These are phyloP conservation scores for Microstegium vimineum DNA, from an alignment of 176 grass and related monocot species.

Conservation along the genomic window DNA sequence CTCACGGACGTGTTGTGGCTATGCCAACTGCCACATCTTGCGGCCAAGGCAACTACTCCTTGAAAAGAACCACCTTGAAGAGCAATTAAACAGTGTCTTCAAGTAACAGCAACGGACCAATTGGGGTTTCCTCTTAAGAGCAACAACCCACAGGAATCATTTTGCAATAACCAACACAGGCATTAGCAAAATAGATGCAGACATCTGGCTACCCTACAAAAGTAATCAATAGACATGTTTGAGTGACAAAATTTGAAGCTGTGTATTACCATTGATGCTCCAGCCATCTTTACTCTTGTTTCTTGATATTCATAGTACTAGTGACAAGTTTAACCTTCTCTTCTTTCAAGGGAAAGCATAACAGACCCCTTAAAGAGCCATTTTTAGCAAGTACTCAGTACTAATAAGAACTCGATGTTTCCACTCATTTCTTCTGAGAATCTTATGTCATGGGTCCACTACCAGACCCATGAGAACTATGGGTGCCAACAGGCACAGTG, in stretches of 20 bases:
- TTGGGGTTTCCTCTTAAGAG: neutral
- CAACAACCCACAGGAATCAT: slow-evolving; percentile 8
- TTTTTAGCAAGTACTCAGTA: neutral
- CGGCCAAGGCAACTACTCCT: neutral
- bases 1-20: neutral
- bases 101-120: slow-evolving; percentile 2
- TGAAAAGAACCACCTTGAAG: slow-evolving; percentile 30
- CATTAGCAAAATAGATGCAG: neutral
- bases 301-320: slow-evolving; percentile 9
- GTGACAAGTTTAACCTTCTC: neutral
- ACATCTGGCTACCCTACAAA: slow-evolving; percentile 17
- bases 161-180: neutral
- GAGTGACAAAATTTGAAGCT: neutral
- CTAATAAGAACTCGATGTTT: slow-evolving; percentile 18
- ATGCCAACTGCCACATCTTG: neutral
- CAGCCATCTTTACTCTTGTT: slow-evolving; percentile 1
- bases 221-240: neutral
- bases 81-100: slow-evolving; percentile 33
- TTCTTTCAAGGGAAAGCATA: neutral
- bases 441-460: slow-evolving; percentile 30
- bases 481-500: slow-evolving; percentile 42
- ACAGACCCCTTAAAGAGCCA: neutral
- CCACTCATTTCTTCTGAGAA: slow-evolving; percentile 26
- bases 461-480: slow-evolving; percentile 33
- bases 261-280: slow-evolving; percentile 24